Evolutionary conservation across 1,139 yeast species (phyloP).

Genomic region (Eremothecium sinecaudum): DNA sequence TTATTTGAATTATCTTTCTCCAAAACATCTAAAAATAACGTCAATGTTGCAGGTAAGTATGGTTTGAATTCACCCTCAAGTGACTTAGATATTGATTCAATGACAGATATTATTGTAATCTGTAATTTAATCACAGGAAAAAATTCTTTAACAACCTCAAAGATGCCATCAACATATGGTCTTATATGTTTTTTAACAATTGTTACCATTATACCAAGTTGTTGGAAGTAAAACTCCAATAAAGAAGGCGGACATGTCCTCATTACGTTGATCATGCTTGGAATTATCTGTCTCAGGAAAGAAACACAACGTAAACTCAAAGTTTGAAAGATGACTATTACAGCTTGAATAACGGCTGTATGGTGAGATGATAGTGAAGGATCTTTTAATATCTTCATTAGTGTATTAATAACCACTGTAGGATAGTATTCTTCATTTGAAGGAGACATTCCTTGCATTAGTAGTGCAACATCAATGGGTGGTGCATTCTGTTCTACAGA

Average conservation of each 20-base stretch:
- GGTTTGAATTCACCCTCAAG: slow-evolving; percentile 87
- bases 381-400: slow-evolving; percentile 77
- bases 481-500: slow-evolving; percentile 79
- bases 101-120: slow-evolving; percentile 66
- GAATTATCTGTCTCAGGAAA: slow-evolving; percentile 76
- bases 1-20: slow-evolving; percentile 66
- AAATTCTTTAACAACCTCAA: slow-evolving; percentile 64
- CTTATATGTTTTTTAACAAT: slow-evolving; percentile 88
- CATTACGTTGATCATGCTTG: slow-evolving; percentile 82
- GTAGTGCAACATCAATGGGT: slow-evolving; percentile 77
- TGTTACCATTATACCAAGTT: slow-evolving; percentile 65
- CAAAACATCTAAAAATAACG: slow-evolving; percentile 64
- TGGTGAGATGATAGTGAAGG: slow-evolving; percentile 80
- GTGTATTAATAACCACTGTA: slow-evolving; percentile 80
- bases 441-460: slow-evolving; percentile 93
- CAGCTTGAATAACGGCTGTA: slow-evolving; percentile 83
- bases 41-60: slow-evolving; percentile 68
- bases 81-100: slow-evolving; percentile 79
- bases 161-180: slow-evolving; percentile 71
- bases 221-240: slow-evolving; percentile 85
- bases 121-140: slow-evolving; percentile 63
- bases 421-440: slow-evolving; percentile 91
- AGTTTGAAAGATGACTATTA: slow-evolving; percentile 82
- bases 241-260: slow-evolving; percentile 71
- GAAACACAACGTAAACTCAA: slow-evolving; percentile 82